Evolutionary conservation across 805 yeast genomes (phyloP).

Genomic region (Candida patagonica): DNA sequence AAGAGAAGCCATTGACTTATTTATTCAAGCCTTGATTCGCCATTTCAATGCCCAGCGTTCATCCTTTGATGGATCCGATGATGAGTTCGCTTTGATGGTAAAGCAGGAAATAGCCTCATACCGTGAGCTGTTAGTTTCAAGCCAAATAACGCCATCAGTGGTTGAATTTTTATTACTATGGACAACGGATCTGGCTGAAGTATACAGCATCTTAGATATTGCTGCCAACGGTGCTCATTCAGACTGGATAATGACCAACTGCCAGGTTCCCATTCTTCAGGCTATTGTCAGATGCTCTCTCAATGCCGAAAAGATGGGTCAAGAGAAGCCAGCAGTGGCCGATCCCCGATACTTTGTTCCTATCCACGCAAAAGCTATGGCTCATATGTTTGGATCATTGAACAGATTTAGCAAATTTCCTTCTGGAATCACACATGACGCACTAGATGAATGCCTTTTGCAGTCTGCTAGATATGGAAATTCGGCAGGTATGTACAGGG

Average conservation of each 20-base stretch:
- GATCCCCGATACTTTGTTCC: conserved; percentile 10
- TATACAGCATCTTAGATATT: conserved; percentile 18
- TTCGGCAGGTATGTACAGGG: conserved; percentile 18
- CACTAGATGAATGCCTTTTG: conserved; percentile 17
- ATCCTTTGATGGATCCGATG: conserved; percentile 10
- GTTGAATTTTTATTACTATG: conserved; percentile 21
- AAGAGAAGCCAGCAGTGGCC: neutral
- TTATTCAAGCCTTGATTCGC: conserved; percentile 14
- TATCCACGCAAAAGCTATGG: conserved; percentile 17
- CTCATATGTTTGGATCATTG: conserved; percentile 21
- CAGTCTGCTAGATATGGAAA: conserved; percentile 21
- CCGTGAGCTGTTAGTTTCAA: conserved; percentile 12
- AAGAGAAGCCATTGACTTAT: conserved; percentile 16
- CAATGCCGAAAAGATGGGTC: neutral
- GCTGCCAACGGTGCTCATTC: conserved; percentile 14
- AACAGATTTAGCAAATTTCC: conserved; percentile 15
- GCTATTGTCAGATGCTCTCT: conserved; percentile 14
- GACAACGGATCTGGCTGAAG: conserved; percentile 17
- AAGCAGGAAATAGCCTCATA: conserved; percentile 12
- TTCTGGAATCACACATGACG: conserved; percentile 15
- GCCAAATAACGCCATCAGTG: conserved; percentile 17
- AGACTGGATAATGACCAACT: conserved; percentile 16
- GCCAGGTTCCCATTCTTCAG: conserved; percentile 20
- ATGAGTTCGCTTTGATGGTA: conserved; percentile 14
- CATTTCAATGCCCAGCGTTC: neutral